Conservation (phyloP, 2,329 filamentous ascomycete species). For the Penicillium concentricum region DNA sequence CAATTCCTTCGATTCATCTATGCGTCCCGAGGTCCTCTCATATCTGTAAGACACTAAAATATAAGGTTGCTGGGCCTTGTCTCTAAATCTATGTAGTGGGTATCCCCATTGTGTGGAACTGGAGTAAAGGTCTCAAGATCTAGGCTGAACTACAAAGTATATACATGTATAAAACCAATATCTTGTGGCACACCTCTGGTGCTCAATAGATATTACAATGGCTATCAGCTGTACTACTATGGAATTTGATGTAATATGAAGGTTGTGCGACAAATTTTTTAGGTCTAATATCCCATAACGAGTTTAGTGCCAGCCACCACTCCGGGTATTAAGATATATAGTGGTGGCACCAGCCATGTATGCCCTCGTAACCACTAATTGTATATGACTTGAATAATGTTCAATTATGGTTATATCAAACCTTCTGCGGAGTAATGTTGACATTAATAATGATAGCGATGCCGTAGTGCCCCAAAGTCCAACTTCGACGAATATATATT, state of each 20-base stretch:
- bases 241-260: background rate
- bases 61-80: conserved; percentile 7
- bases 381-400: background rate
- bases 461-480: background rate
- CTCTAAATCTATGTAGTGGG: background rate
- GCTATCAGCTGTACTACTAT: background rate
- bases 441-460: too few relatives aligned
- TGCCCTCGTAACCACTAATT: background rate
- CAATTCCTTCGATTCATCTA: conserved; percentile 18
- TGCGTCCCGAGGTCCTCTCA: background rate
- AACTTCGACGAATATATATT: background rate
- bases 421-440: background rate
- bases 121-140: background rate
- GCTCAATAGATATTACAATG: background rate
- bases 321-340: background rate
- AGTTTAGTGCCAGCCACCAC: background rate
- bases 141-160: background rate
- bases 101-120: conserved; percentile 2
- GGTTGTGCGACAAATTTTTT: background rate
- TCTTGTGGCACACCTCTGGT: background rate
- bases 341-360: background rate
- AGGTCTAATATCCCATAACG: background rate
- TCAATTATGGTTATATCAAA: too few relatives aligned
- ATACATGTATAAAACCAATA: background rate
- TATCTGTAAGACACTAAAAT: background rate